Base-by-base conservation (phyloP, 306 rosid species). In the Fragaria vesca region DNA sequence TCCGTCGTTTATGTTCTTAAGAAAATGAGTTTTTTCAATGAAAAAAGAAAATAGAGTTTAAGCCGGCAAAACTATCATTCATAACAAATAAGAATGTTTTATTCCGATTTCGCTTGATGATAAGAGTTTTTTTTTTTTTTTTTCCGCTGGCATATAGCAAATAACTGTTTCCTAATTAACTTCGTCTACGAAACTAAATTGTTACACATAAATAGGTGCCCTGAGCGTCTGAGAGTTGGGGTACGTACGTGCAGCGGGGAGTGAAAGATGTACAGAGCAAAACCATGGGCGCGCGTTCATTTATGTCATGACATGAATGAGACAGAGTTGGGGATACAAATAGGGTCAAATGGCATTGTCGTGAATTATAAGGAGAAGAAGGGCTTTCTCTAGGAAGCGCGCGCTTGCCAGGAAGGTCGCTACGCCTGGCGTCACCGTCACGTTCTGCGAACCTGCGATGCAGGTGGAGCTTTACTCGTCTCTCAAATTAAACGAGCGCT, bases 401-500 rank as follows among this genome's bases (percentile, higher is more conserved):
- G 51, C 34, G n/a, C 48, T 71, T 62, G 67, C 76, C 30, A 0
- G 32, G 78, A 70, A 55, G 58, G 58, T 57, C 11, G 78, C 48
- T 74, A n/a, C 8, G 9, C 26, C 20, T 15, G 52, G 12, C 46
- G 47, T 63, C 70, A 66, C 47, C 7, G 26, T 20, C 71, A 72
- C 85, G 26, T 82, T 80, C 85, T 13, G 12, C 71, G 85, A 80
- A 75, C 34, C 12, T 75, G 60, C 74, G 2, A 0, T 2, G 42
- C 0, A 11, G 36, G 38, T 28, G 67, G 38, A 30, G 42, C 68
- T 57, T 38, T 38, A 24, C 52, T 73, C 38, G 42, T 30, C 68
- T 30, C 43, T 63, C 43, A 50, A 50, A 50, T 50, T 50, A 50
- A 12, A 47, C 30, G 17, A 8, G 5, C 7, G 67, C 7, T 38